Conservation (phyloP, 2,329 filamentous ascomycete species). For the Pseudogymnoascus sp. region DNA sequence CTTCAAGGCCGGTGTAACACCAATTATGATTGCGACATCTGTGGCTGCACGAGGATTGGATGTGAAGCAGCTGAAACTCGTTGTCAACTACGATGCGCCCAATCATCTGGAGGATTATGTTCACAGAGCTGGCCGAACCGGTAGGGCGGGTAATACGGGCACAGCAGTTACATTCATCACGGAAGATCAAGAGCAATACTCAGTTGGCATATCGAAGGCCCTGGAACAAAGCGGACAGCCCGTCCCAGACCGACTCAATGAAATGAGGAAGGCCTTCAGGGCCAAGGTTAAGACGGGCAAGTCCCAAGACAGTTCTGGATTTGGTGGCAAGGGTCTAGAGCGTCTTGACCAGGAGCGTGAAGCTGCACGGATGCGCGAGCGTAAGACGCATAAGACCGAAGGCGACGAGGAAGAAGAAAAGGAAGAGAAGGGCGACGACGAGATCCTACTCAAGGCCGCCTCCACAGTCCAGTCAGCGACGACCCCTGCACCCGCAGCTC, state of each 20-base stretch:
- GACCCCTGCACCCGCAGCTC: constrained; percentile 27
- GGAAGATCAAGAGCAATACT: constrained; percentile 83
- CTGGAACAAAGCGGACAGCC: constrained; percentile 73
- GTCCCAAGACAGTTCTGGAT: constrained; percentile 81
- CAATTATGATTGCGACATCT: constrained; percentile 87
- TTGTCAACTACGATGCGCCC: constrained; percentile 90
- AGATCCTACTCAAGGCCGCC: constrained; percentile 63
- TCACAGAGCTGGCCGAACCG: constrained; percentile 86
- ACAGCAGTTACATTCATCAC: constrained; percentile 93
- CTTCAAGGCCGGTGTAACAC: constrained; percentile 85
- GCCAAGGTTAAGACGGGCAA: constrained; percentile 91
- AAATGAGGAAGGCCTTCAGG: constrained; percentile 65
- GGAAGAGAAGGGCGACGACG: constrained; percentile 60
- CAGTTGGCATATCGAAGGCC: constrained; percentile 83
- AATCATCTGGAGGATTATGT: constrained; percentile 97
- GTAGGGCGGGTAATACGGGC: constrained; percentile 87
- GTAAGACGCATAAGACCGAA: constrained; percentile 83
- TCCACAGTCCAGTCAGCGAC: constrained; percentile 57
- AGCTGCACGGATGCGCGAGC: constrained; percentile 75
- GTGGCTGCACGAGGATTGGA: constrained; percentile 92
- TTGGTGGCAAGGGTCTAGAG: constrained; percentile 91
- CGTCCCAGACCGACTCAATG: constrained; percentile 61
- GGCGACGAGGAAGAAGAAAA: constrained; percentile 75
- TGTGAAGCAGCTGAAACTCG: constrained; percentile 90
- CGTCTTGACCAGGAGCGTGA: constrained; percentile 86